phyloP scores from a whole-genome alignment of 257 asterid species.

The Nicotiana noctiflora region DNA sequence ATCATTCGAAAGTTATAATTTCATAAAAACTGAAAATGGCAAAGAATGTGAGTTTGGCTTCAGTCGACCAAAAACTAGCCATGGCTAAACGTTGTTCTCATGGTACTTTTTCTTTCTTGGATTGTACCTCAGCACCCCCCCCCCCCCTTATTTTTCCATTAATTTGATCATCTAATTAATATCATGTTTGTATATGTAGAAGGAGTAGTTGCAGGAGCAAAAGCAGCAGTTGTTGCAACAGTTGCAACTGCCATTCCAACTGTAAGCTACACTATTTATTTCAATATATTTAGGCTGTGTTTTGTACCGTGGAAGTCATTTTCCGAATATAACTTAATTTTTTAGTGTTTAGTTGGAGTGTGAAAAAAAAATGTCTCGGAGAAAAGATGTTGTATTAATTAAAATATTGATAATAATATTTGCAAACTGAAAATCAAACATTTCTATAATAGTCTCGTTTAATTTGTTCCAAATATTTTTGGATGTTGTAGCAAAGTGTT shows the following conservation, averaged over 20 bases:
- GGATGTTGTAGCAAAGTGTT: too few species aligned
- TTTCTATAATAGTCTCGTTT: too few species aligned
- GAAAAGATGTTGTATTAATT: too few species aligned
- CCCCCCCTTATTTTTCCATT: not conserved
- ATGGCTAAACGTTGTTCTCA: constrained; percentile 74
- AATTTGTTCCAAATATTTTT: too few species aligned
- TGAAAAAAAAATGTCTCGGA: too few species aligned
- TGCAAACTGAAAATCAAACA: too few species aligned
- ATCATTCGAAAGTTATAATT: not conserved
- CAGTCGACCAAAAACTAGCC: constrained; percentile 63
- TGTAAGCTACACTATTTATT: constrained; percentile 21
- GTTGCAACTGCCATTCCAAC: constrained; percentile 92
- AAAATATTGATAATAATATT: too few species aligned
- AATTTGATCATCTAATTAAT: not conserved
- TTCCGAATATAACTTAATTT: too few species aligned
- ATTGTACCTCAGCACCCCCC: too few species aligned
- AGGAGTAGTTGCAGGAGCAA: constrained; percentile 78
- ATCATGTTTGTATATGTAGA: constrained; percentile 31
- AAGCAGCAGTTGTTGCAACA: constrained; percentile 72
- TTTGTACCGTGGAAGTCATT: not conserved
- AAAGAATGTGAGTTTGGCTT: constrained; percentile 32
- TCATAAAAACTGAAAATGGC: constrained; percentile 14
- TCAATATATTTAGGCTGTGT: too few species aligned
- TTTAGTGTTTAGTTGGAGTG: not conserved
- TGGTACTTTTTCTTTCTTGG: constrained; percentile 26